phyloP scores from a whole-genome alignment of 2,329 filamentous ascomycete genomes.

The Diaporthe humulicola region DNA sequence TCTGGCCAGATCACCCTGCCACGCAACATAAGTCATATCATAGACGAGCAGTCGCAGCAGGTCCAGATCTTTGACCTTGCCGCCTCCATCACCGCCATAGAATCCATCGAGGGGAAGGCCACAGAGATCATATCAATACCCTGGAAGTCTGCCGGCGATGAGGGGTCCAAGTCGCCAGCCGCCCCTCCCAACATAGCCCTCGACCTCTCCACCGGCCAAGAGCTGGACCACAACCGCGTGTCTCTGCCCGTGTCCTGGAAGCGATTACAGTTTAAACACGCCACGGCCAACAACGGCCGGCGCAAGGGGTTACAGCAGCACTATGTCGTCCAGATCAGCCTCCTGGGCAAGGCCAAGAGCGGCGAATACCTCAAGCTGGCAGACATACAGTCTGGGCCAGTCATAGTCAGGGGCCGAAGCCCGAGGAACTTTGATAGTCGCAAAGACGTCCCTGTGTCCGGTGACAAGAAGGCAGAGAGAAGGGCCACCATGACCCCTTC shows the following conservation, averaged over 20 bases:
- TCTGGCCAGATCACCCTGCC: constrained; percentile 88
- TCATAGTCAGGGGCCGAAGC: constrained; percentile 93
- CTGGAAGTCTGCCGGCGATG: constrained; percentile 79
- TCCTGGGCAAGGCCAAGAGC: constrained; percentile 79
- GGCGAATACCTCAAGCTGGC: constrained; percentile 81
- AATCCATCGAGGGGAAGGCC: constrained; percentile 91
- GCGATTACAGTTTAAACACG: constrained; percentile 93
- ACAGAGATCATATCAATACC: constrained; percentile 97
- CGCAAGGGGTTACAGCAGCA: constrained; percentile 96
- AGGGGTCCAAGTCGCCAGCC: constrained; percentile 63
- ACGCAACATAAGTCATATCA: constrained; percentile 76
- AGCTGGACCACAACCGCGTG: constrained; percentile 82
- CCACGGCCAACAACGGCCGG: constrained; percentile 94
- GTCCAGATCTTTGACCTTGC: constrained; percentile 83
- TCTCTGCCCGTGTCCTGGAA: constrained; percentile 93
- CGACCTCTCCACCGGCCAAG: constrained; percentile 71
- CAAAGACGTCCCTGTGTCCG: constrained; percentile 84
- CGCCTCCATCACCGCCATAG: constrained; percentile 85
- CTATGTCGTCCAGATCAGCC: constrained; percentile 88
- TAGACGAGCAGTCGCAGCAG: constrained; percentile 81
- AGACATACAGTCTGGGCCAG: constrained; percentile 90
- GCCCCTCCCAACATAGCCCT: constrained; percentile 68
- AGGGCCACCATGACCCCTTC: constrained; percentile 56
- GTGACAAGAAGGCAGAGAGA: constrained; percentile 62
- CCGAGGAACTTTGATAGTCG: constrained; percentile 94